Evolutionary conservation across 2,329 filamentous ascomycete species (phyloP).

Genomic region (Colletotrichum tofieldiae): DNA sequence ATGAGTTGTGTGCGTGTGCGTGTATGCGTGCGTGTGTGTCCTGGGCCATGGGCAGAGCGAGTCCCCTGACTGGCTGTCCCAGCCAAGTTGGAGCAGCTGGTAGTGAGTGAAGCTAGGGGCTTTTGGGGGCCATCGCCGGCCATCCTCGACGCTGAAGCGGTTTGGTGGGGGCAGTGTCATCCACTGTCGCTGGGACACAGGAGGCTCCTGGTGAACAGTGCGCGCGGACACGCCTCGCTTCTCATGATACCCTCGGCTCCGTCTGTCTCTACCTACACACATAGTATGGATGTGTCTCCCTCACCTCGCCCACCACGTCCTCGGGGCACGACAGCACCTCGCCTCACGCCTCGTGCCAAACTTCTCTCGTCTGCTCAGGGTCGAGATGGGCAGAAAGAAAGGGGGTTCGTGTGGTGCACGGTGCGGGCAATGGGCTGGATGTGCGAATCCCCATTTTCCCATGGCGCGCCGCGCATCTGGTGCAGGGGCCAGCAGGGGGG

Average conservation of each 20-base stretch:
- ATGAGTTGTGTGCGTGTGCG: too few relatives aligned
- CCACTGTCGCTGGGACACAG: constrained; percentile 15
- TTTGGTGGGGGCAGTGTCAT: constrained; percentile 33
- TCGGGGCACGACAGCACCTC: not conserved
- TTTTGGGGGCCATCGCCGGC: constrained; percentile 41
- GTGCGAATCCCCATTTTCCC: constrained; percentile 9
- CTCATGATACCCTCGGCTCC: not conserved
- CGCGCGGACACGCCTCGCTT: constrained; percentile 5
- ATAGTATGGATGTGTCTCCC: not conserved
- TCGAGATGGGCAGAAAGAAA: constrained; percentile 1
- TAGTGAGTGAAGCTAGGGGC: constrained; percentile 23
- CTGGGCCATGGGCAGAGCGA: not conserved
- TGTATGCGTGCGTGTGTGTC: too few relatives aligned
- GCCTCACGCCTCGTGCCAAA: not conserved
- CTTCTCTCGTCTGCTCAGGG: not conserved
- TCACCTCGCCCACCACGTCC: not conserved
- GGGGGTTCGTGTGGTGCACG: constrained; percentile 7
- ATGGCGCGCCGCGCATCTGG: constrained; percentile 16
- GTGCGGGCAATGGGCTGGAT: constrained; percentile 8
- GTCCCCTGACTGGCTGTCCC: constrained; percentile 11
- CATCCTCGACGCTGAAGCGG: constrained; percentile 36
- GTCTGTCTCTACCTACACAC: not conserved
- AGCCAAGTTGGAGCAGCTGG: constrained; percentile 1
- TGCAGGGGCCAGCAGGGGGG: constrained; percentile 38
- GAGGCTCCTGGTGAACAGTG: constrained; percentile 32